Base-by-base conservation (phyloP, 768 basidiomycete species). In the Boletus tomentosulus region DNA sequence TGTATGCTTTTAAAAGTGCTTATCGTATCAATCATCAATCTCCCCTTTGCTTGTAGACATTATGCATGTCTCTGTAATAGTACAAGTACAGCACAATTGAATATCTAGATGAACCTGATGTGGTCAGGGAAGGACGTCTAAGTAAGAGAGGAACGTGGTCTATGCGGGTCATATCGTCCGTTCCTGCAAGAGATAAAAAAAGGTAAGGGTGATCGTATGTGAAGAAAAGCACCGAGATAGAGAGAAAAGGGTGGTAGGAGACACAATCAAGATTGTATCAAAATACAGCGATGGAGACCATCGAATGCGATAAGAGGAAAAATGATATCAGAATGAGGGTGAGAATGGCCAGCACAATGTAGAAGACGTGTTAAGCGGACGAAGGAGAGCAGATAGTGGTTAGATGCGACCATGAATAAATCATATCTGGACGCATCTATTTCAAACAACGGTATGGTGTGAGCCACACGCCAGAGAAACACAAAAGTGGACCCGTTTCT, bases 91-190 rank as follows among this genome's bases (percentile, higher is more conserved):
- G 50, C 56, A 56, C 51, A 46, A 46, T 52, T 42, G 49, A 56
- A 35, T 53, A 55, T 55, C 51, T 64, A 57, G 37, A 41, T 27
- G 44, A 41, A 44, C 19, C 27, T 30, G 42, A 44, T 15, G n/a
- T 33, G 8, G 16, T 31, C 8, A 37, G 34, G 24, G 11, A 24
- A 16, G 51, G 10, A 24, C 19, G 25, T 59, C 62, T 60, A 65
- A 24, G 30, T 37, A 42, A 24, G 41, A 42, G 27, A 33, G 51
- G 22, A 38, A 25, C 24, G 53, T 37, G 38, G 33, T 66, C 66
- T 55, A 68, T 63, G 53, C 27, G 39, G 55, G 45, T 60, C 55
- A 46, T 52, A 59, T 52, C 28, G 56, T 59, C 59, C 66, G 34
- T 34, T 48, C 52, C 48, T 62, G 31, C 10, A 33, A 33, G 44